Evolutionary conservation across 495 filamentous ascomycete genomes (phyloP).

Genomic region (Cercophora newfieldiana): DNA sequence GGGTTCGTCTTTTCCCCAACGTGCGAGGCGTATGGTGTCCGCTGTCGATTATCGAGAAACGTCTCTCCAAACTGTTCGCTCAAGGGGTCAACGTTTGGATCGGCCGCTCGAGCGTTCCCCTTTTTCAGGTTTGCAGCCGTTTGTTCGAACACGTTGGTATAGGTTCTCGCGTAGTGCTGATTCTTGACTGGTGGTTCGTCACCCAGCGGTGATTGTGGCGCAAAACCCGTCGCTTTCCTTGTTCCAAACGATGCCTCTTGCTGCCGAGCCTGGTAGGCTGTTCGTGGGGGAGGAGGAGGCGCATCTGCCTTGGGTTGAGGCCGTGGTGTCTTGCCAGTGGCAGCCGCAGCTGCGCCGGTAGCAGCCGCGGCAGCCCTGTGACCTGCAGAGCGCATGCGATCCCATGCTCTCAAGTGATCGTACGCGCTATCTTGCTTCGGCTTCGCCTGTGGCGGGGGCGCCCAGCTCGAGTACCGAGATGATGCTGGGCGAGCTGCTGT

Average conservation of each 20-base stretch:
- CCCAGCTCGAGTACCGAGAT: constrained; percentile 26
- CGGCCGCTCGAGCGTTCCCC: constrained; percentile 18
- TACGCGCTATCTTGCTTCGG: constrained; percentile 57
- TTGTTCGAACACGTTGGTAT: constrained; percentile 35
- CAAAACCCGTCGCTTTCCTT: constrained; percentile 37
- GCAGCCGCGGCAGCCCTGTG: background rate
- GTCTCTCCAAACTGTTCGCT: constrained; percentile 43
- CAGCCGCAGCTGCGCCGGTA: background rate
- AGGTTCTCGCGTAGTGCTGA: constrained; percentile 41
- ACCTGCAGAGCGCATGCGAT: constrained; percentile 55
- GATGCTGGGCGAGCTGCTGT: constrained; percentile 35
- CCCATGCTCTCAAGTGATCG: constrained; percentile 66
- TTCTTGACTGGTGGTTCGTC: constrained; percentile 49
- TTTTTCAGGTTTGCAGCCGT: constrained; percentile 37
- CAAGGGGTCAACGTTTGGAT: constrained; percentile 41
- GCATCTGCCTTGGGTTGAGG: constrained; percentile 16
- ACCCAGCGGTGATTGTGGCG: constrained; percentile 40
- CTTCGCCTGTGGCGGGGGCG: constrained; percentile 43
- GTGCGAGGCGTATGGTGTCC: constrained; percentile 67
- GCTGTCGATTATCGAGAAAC: constrained; percentile 52
- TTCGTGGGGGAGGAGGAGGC: constrained; percentile 36
- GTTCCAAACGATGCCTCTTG: constrained; percentile 48
- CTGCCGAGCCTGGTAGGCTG: constrained; percentile 44
- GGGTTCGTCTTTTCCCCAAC: constrained; percentile 69
- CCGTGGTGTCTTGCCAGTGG: background rate